Evolutionary conservation across 805 yeast species (phyloP).

Genomic region (Lachancea sp.): DNA sequence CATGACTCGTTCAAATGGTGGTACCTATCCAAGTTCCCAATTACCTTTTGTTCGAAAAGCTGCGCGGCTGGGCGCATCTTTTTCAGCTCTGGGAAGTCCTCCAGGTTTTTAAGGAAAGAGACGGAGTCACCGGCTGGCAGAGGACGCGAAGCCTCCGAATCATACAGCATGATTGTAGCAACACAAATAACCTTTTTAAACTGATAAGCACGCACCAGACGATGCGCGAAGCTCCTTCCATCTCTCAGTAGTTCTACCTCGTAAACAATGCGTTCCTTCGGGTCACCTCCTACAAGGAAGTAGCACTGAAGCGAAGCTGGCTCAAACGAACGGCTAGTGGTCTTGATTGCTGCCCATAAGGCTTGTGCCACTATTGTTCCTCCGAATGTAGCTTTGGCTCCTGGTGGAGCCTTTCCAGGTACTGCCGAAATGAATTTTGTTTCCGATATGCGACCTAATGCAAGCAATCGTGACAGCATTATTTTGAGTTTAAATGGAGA

Average conservation of each 20-base stretch:
- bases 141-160: conserved; percentile 18
- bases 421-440: conserved; percentile 20
- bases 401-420: conserved; percentile 36
- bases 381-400: conserved; percentile 65
- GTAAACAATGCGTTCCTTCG: conserved; percentile 42
- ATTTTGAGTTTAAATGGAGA: too few species aligned
- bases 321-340: conserved; percentile 40
- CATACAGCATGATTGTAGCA: conserved; percentile 44
- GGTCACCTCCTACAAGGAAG: conserved; percentile 51
- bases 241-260: conserved; percentile 47
- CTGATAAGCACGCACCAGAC: conserved; percentile 53
- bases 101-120: not conserved
- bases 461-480: conserved; percentile 15
- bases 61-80: conserved; percentile 14
- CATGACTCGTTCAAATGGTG: not conserved
- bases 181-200: conserved; percentile 43
- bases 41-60: conserved; percentile 17
- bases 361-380: conserved; percentile 66
- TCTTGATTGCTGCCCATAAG: conserved; percentile 50
- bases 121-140: conserved; percentile 3
- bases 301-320: conserved; percentile 61
- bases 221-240: conserved; percentile 46
- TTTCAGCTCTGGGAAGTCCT: not conserved
- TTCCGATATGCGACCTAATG: conserved; percentile 15
- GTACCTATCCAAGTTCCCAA: conserved; percentile 8